A percentile compares a stretch with the other conserved stretches of the same genome.
Conservation (phyloP, 192 early-diverging fungal species). For the Spinellus fusiger region DNA sequence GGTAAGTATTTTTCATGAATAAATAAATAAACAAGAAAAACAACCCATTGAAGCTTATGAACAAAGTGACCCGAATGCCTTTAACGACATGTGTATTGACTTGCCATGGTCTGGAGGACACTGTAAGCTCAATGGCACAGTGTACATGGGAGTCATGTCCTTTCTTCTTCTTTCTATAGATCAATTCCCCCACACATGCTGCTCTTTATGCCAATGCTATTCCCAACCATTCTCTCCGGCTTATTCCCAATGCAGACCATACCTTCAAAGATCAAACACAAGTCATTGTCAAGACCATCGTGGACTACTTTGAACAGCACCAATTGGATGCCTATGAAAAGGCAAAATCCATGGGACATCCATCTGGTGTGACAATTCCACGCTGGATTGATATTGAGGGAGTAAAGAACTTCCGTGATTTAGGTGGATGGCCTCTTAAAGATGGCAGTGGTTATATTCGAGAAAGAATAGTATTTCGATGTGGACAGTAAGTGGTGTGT, state of each 20-base stretch:
- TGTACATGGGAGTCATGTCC: no score
- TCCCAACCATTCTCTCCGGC: constrained; percentile 33
- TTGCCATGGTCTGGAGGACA: constrained; percentile 44
- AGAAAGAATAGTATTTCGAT: constrained; percentile 41
- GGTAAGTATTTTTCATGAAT: constrained; percentile 4
- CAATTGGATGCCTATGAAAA: constrained; percentile 14
- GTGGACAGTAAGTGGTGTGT: constrained; percentile 37
- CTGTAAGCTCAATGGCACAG: constrained; percentile 23
- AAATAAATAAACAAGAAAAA: neutral
- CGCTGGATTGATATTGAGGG: constrained; percentile 45
- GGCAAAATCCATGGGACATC: constrained; percentile 13
- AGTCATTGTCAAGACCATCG: constrained; percentile 29
- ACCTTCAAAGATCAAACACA: constrained; percentile 33
- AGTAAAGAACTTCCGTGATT: constrained; percentile 51
- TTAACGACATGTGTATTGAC: constrained; percentile 43
- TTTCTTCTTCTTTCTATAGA: no score
- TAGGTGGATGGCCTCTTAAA: constrained; percentile 47
- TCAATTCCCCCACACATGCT: constrained; percentile 42
- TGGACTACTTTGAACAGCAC: constrained; percentile 32
- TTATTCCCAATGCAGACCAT: constrained; percentile 43
- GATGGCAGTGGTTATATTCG: constrained; percentile 43
- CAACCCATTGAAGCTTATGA: neutral
- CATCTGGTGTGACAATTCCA: constrained; percentile 22
- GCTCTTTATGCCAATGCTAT: constrained; percentile 32
- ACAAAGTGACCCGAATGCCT: constrained; percentile 40